These are phyloP conservation scores for Citrus cavaleriei DNA, from an alignment of 345 rosid species.

Conservation along the genomic window DNA sequence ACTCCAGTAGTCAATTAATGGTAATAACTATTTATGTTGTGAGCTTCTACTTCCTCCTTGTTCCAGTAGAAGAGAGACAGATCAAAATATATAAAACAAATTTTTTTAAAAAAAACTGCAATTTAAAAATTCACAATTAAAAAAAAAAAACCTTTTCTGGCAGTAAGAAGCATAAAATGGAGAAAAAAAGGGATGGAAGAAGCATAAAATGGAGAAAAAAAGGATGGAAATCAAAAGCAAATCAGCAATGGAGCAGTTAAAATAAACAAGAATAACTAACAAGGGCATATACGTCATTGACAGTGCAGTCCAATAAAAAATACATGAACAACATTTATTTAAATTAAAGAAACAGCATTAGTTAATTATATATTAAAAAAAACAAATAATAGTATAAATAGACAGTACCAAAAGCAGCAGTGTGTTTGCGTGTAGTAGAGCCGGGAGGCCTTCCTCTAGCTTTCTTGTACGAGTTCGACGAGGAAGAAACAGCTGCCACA, in stretches of 20 bases:
- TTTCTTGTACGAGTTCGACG: constrained; percentile 24
- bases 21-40: too few relatives aligned
- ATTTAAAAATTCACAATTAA: not conserved
- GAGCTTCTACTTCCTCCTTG: too few relatives aligned
- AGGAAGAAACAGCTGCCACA: constrained; percentile 3
- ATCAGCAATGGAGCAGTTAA: not conserved
- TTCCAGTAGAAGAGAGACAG: too few relatives aligned
- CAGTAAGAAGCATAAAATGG: not conserved
- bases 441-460: constrained; percentile 43
- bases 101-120: not conserved
- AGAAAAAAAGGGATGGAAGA: not conserved
- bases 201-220: not conserved
- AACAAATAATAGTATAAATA: not conserved
- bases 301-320: not conserved
- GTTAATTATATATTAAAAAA: not conserved
- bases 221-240: not conserved
- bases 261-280: too few relatives aligned
- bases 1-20: too few relatives aligned
- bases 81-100: not conserved
- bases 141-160: not conserved
- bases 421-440: constrained; percentile 22
- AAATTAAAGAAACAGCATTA: not conserved
- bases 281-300: too few relatives aligned
- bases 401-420: constrained; percentile 21
- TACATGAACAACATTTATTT: not conserved